Evolutionary conservation across 306 rosid species (phyloP).

Genomic region (Gleditsia sinensis): DNA sequence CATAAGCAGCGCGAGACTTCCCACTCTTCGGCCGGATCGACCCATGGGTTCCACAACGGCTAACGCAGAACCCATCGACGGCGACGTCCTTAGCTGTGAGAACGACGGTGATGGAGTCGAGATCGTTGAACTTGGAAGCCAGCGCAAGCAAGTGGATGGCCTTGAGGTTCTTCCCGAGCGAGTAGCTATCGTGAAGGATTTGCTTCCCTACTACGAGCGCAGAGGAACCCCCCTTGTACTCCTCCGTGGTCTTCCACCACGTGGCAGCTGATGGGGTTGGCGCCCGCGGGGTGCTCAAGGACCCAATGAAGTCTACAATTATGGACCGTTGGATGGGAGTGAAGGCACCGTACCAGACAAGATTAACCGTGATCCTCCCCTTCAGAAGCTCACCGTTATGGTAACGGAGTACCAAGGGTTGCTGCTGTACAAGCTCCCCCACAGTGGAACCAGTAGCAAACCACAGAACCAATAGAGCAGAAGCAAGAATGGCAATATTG

Average conservation of each 20-base stretch:
- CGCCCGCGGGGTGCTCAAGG: constrained; percentile 35
- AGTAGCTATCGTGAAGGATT: constrained; percentile 55
- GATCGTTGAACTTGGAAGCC: constrained; percentile 44
- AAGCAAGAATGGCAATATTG: constrained; percentile 36
- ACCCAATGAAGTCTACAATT: constrained; percentile 72
- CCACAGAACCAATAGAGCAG: constrained; percentile 10
- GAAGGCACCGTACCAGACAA: constrained; percentile 84
- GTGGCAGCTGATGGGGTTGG: constrained; percentile 56
- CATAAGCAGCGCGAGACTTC: constrained; percentile 45
- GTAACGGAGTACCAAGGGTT: constrained; percentile 72
- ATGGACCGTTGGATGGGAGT: constrained; percentile 78
- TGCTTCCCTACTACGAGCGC: constrained; percentile 68
- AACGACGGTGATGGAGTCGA: constrained; percentile 60
- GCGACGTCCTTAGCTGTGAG: constrained; percentile 76
- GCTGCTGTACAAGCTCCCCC: constrained; percentile 60
- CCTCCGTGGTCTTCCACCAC: constrained; percentile 90
- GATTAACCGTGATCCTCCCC: constrained; percentile 75
- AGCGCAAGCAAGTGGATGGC: constrained; percentile 50
- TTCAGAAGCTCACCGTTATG: constrained; percentile 88
- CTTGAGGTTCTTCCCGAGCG: constrained; percentile 65
- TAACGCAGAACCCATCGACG: constrained; percentile 74
- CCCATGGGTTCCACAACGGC: constrained; percentile 79
- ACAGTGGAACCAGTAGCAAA: neutral
- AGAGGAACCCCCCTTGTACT: constrained; percentile 68
- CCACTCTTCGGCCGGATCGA: constrained; percentile 35